phyloP scores from a whole-genome alignment of 139 green algal species.

The Prasinococcaceae sp. region DNA sequence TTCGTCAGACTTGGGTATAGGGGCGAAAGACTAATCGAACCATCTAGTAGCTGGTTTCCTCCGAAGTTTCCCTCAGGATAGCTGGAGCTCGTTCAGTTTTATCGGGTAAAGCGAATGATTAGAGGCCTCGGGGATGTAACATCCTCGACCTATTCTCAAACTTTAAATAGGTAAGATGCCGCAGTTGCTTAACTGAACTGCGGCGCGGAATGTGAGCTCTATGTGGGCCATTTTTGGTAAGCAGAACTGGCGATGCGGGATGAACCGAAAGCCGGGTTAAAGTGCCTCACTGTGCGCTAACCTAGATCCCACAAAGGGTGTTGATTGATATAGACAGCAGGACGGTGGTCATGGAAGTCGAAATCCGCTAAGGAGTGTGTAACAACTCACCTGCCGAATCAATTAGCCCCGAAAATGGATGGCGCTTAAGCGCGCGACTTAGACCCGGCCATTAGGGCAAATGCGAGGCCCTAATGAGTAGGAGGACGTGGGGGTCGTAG shows the following conservation, averaged over 20 bases:
- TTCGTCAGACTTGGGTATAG: slow-evolving; percentile 92
- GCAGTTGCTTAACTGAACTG: slow-evolving; percentile 69
- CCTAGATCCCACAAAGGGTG: slow-evolving; percentile 87
- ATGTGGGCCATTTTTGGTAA: slow-evolving; percentile 92
- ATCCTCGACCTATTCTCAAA: slow-evolving; percentile 86
- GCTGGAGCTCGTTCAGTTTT: slow-evolving; percentile 69
- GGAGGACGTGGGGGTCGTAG: slow-evolving; percentile 69
- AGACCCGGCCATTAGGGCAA: slow-evolving; percentile 72
- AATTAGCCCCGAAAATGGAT: slow-evolving; percentile 95
- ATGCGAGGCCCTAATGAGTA: slow-evolving; percentile 76
- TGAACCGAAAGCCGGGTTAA: slow-evolving; percentile 83
- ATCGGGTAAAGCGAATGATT: slow-evolving; percentile 88
- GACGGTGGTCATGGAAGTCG: slow-evolving; percentile 94
- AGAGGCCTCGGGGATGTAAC: slow-evolving; percentile 68
- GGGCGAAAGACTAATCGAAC: slow-evolving; percentile 97
- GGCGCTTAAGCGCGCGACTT: slow-evolving; percentile 76
- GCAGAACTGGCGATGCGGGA: slow-evolving; percentile 91
- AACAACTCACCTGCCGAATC: slow-evolving; percentile 95
- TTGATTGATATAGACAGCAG: slow-evolving; percentile 87
- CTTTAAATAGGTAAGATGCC: slow-evolving; percentile 81
- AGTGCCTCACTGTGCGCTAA: slow-evolving; percentile 77
- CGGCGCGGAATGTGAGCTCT: slow-evolving; percentile 60
- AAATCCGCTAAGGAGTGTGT: slow-evolving; percentile 95
- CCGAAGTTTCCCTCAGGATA: slow-evolving; percentile 88
- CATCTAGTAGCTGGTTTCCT: slow-evolving; percentile 91